Percentiles rank a stretch among this genome's conserved stretches.
These are phyloP conservation scores for Trichoderma orchidacearum DNA, from an alignment of 495 filamentous ascomycete genomes.

Conservation along the genomic window DNA sequence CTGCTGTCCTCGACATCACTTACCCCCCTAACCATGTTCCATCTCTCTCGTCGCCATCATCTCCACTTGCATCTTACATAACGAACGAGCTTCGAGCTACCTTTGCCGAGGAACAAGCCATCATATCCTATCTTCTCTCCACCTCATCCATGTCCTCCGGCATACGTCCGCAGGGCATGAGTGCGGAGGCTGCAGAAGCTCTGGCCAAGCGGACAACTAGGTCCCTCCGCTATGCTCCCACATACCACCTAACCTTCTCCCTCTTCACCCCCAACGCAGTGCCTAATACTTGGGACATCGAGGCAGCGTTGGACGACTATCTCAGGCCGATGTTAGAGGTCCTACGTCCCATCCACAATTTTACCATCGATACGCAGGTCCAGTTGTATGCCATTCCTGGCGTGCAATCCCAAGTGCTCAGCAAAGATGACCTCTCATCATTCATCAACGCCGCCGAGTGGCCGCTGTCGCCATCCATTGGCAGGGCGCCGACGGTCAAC, in stretches of 20 bases:
- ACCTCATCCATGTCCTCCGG: constrained; percentile 37
- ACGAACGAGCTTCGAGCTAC: constrained; percentile 64
- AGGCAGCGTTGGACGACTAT: constrained; percentile 67
- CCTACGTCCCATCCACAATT: constrained; percentile 75
- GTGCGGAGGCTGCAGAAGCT: constrained; percentile 24
- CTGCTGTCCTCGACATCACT: constrained; percentile 61
- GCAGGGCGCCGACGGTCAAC: constrained; percentile 83
- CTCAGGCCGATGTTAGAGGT: constrained; percentile 68
- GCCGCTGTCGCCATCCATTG: constrained; percentile 90
- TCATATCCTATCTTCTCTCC: constrained; percentile 69
- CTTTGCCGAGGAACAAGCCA: constrained; percentile 82
- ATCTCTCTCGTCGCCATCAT: constrained; percentile 51
- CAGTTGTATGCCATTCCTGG: constrained; percentile 83
- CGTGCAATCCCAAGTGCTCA: constrained; percentile 50
- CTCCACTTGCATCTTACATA: constrained; percentile 66
- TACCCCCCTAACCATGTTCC: constrained; percentile 67
- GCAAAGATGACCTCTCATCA: constrained; percentile 76
- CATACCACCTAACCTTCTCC: constrained; percentile 92
- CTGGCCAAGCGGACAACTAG: constrained; percentile 50
- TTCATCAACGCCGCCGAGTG: constrained; percentile 98
- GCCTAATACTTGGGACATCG: constrained; percentile 87
- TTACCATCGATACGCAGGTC: constrained; percentile 92
- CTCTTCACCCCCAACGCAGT: constrained; percentile 66
- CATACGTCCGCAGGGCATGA: constrained; percentile 25
- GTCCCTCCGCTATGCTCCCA: constrained; percentile 82